Base-by-base conservation (phyloP, 1,284 basidiomycete genomes). In the Ustilago shanxiensis region DNA sequence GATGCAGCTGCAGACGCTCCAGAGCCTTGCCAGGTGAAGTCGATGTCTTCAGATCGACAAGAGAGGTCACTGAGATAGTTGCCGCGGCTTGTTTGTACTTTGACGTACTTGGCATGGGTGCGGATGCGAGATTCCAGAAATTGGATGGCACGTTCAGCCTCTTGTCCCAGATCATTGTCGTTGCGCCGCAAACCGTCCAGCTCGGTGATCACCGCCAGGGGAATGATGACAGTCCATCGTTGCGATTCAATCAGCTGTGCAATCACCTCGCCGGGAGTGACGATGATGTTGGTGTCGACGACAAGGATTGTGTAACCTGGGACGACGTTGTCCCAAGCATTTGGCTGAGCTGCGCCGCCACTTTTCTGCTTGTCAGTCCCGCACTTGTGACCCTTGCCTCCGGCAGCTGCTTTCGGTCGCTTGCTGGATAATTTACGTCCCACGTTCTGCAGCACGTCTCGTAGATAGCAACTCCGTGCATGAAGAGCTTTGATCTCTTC, bases 11-110 rank as follows among this genome's bases (percentile, higher is more conserved):
- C 39, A 10, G 45, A 18, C 7, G 13, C 24, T 5, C 26, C 58
- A 1, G 64, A 37, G 7, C 60, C 69, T 22, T 72, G 69, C 69
- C 69, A 74, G 44, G 57, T 69, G 65, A 95, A 94, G 72, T 94
- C 92, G 73, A 96, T 90, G 69, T 93, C 90, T 86, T 99, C 96
- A 1, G 90, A 92, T 14, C 95, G 91, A 45, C 98, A 91, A 77
- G 88, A 91, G 37, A 99, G 89, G 57, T 92, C 93, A 2, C 90
- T 89, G 2, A 99, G 89, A 86, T 98, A 98, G 86, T 98, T 99
- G 78, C 96, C 96, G 70, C 92, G 92, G 16, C 92, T 93, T 0
- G 97, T 99, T 87, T 95, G 95, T 11, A 98, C 92, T 87, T 98
- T 98, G 87, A 98, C 90, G 18, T 91, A 92, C 4, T 89, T 88